These are phyloP conservation scores for Neonectria coccinea DNA, from an alignment of 2,329 filamentous ascomycete genomes.

Conservation along the genomic window DNA sequence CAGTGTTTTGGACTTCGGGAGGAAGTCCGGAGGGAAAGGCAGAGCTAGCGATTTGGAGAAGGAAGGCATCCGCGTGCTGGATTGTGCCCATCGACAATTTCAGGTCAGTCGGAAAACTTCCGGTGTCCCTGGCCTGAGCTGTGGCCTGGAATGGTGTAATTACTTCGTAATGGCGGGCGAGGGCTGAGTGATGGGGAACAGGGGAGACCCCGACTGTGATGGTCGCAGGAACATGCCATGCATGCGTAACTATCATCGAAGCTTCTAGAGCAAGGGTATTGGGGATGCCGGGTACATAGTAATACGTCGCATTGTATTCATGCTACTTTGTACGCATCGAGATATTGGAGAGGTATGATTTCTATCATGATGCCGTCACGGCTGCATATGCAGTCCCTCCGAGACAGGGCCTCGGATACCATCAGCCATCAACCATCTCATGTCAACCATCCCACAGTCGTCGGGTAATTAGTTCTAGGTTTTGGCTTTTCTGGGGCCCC, in stretches of 20 bases:
- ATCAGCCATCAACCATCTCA: too few relatives aligned
- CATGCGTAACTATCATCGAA: neutral
- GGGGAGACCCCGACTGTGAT: conserved; percentile 12
- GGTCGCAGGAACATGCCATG: conserved; percentile 12
- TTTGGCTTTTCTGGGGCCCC: conserved; percentile 1
- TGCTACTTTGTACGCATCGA: too few relatives aligned
- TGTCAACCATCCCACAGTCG: neutral
- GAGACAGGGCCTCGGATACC: too few relatives aligned
- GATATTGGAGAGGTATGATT: neutral
- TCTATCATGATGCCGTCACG: neutral
- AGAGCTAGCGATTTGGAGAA: neutral
- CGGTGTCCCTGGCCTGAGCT: conserved; percentile 1
- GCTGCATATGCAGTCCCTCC: neutral
- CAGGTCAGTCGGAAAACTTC: conserved; percentile 24
- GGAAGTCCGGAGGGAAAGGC: neutral
- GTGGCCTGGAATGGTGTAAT: neutral
- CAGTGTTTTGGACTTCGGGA: neutral
- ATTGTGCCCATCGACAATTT: neutral
- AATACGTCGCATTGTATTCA: neutral
- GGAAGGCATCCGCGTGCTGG: neutral
- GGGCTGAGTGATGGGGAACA: neutral
- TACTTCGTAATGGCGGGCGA: neutral
- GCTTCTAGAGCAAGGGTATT: neutral
- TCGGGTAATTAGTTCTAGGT: neutral
- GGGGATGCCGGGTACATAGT: too few relatives aligned